phyloP scores from a whole-genome alignment of 2,329 filamentous ascomycete genomes.

The Exophiala aquamarina region DNA sequence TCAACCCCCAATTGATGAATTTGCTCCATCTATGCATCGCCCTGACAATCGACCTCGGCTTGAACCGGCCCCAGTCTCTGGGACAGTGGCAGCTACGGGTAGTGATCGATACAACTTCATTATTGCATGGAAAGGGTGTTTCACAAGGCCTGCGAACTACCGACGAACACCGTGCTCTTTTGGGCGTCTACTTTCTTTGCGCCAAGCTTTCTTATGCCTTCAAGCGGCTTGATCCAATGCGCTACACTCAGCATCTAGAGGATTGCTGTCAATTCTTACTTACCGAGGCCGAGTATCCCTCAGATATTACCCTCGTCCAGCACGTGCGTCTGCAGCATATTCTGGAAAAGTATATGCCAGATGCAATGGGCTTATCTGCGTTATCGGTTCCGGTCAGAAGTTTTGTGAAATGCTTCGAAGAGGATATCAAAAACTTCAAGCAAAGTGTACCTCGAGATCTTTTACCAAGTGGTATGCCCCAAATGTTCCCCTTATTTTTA shows the following conservation, averaged over 20 bases:
- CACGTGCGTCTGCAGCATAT: conserved; percentile 53
- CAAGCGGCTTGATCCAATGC: conserved; percentile 48
- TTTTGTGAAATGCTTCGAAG: conserved; percentile 46
- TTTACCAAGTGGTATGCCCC: conserved; percentile 10
- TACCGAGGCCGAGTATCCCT: conserved; percentile 45
- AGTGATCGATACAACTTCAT: conserved; percentile 8
- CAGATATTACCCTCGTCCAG: conserved; percentile 49
- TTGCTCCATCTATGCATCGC: conserved; percentile 40
- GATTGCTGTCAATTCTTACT: conserved; percentile 52
- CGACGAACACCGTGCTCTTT: conserved; percentile 15
- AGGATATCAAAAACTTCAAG: conserved; percentile 37
- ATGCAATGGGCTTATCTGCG: conserved; percentile 18
- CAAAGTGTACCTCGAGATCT: conserved; percentile 3
- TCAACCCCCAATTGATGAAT: conserved; percentile 33
- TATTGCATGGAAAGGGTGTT: conserved; percentile 10
- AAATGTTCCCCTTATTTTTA: background rate
- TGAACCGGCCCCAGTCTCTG: conserved; percentile 24
- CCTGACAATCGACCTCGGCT: conserved; percentile 36
- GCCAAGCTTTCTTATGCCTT: conserved; percentile 26
- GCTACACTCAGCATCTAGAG: conserved; percentile 54
- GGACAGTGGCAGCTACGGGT: conserved; percentile 3
- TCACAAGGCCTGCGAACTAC: conserved; percentile 6
- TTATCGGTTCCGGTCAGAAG: conserved; percentile 25
- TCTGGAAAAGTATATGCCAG: conserved; percentile 37
- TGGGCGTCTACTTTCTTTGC: conserved; percentile 13